A percentile compares a stretch with the other conserved stretches of the same genome.
These are phyloP conservation scores for Halenospora varia DNA, from an alignment of 495 filamentous ascomycete species.

Conservation along the genomic window DNA sequence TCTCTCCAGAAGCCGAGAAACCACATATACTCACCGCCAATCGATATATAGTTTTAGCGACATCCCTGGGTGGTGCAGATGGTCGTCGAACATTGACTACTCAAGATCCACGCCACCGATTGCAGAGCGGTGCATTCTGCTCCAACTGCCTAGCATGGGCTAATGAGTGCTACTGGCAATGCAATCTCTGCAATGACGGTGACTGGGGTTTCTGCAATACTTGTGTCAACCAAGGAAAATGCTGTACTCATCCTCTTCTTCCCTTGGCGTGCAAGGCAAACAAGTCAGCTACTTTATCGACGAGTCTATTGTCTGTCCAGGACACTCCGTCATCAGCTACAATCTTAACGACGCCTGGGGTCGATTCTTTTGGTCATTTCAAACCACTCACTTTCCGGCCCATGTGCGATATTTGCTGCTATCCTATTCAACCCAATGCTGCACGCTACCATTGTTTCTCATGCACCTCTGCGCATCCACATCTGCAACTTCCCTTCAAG, in stretches of 20 bases:
- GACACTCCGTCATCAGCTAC: constrained; percentile 28
- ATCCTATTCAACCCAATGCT: constrained; percentile 61
- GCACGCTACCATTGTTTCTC: constrained; percentile 75
- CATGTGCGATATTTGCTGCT: constrained; percentile 69
- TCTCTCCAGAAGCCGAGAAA: constrained; percentile 25
- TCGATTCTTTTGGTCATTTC: constrained; percentile 31
- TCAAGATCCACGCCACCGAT: constrained; percentile 58
- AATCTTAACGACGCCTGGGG: constrained; percentile 34
- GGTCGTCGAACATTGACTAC: constrained; percentile 50
- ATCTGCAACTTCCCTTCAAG: constrained; percentile 47
- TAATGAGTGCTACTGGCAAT: constrained; percentile 81
- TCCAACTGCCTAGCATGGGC: constrained; percentile 64
- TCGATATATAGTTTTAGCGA: constrained; percentile 57
- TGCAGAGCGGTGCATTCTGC: constrained; percentile 81
- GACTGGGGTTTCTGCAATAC: constrained; percentile 87
- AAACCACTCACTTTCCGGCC: constrained; percentile 63
- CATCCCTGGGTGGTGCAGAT: constrained; percentile 39
- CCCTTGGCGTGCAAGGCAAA: constrained; percentile 49
- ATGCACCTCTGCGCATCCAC: constrained; percentile 35
- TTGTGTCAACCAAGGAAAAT: constrained; percentile 73
- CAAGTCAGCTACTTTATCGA: constrained; percentile 13
- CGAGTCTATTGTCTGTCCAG: constrained; percentile 16
- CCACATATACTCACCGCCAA: constrained; percentile 66
- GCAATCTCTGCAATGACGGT: constrained; percentile 76
- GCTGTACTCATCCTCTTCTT: constrained; percentile 74